A percentile compares a stretch with the other conserved stretches of the same genome.
phyloP scores from a whole-genome alignment of 202 grass and related monocot species.

The Elaeis oleifera region DNA sequence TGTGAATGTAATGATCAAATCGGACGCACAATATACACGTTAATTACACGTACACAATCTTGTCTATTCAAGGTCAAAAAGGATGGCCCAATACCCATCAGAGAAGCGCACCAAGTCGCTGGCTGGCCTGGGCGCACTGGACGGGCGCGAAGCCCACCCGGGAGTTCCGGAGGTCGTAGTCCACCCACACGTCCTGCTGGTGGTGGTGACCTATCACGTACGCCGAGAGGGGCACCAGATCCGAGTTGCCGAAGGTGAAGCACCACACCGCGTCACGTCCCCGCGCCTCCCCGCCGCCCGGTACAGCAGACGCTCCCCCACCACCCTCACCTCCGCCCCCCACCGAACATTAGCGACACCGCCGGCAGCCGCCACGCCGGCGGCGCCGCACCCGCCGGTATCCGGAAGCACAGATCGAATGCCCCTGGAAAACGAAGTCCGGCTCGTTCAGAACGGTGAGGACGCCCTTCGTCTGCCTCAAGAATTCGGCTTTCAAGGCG shows the following conservation, averaged over 20 bases:
- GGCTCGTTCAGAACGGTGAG: slow-evolving; percentile 46
- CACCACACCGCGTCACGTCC: slow-evolving; percentile 57
- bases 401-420: slow-evolving; percentile 71
- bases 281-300: slow-evolving; percentile 41
- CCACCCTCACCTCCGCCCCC: slow-evolving; percentile 51
- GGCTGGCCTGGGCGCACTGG: slow-evolving; percentile 46
- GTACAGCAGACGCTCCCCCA: slow-evolving; percentile 57
- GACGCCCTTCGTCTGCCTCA: slow-evolving; percentile 26
- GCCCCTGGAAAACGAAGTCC: slow-evolving; percentile 67
- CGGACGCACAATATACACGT: too few species aligned
- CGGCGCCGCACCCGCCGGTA: slow-evolving; percentile 12
- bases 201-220: slow-evolving; percentile 89
- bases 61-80: neutral
- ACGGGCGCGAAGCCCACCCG: slow-evolving; percentile 60
- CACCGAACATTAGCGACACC: slow-evolving; percentile 42
- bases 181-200: slow-evolving; percentile 84
- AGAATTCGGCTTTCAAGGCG: slow-evolving; percentile 55
- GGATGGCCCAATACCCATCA: neutral
- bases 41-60: too few species aligned
- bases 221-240: slow-evolving; percentile 56
- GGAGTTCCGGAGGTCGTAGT: slow-evolving; percentile 72
- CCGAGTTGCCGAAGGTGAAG: slow-evolving; percentile 73
- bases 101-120: slow-evolving; percentile 14
- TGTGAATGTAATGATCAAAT: too few species aligned
- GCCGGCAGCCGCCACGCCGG: slow-evolving; percentile 23